Conservation (phyloP, 164 flowering plant genomes). For the Umbilicus rupestris region DNA sequence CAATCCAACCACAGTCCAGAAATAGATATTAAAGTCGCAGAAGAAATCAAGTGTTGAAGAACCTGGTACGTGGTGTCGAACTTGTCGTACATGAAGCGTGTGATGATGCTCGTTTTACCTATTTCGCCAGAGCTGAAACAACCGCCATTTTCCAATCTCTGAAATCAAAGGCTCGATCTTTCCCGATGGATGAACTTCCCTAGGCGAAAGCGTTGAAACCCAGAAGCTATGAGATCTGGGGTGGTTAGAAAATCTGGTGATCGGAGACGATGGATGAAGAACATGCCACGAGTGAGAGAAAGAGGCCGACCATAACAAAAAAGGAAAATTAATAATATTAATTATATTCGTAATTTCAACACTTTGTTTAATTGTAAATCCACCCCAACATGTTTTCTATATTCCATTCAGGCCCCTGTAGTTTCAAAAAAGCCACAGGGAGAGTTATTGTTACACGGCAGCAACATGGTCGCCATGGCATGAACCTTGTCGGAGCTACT, state of each 20-base stretch:
- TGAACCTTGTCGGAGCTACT: too few species aligned
- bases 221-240: not conserved
- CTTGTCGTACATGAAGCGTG: conserved; percentile 87
- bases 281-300: conserved; percentile 2
- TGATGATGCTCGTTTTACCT: conserved; percentile 87
- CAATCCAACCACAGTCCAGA: not conserved
- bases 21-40: not conserved
- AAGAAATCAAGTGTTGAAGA: conserved; percentile 2
- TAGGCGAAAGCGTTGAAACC: not conserved
- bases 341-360: too few species aligned
- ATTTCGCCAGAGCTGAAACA: conserved; percentile 71
- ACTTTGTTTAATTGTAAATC: too few species aligned
- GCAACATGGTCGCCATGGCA: too few species aligned
- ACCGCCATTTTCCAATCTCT: conserved; percentile 36
- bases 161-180: not conserved
- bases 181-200: not conserved
- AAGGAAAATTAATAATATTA: not conserved
- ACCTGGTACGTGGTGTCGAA: conserved; percentile 87
- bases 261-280: not conserved
- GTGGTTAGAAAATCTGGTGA: conserved; percentile 5
- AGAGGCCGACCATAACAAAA: conserved; percentile 13
- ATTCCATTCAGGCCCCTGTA: too few species aligned
- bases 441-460: too few species aligned
- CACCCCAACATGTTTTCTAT: too few species aligned
- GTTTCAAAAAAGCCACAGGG: too few species aligned